Evolutionary conservation across 192 early-diverging fungal species (phyloP), one percentile per base, ranked within the genome.

Genomic region (Jimgerdemannia lactiflua): DNA sequence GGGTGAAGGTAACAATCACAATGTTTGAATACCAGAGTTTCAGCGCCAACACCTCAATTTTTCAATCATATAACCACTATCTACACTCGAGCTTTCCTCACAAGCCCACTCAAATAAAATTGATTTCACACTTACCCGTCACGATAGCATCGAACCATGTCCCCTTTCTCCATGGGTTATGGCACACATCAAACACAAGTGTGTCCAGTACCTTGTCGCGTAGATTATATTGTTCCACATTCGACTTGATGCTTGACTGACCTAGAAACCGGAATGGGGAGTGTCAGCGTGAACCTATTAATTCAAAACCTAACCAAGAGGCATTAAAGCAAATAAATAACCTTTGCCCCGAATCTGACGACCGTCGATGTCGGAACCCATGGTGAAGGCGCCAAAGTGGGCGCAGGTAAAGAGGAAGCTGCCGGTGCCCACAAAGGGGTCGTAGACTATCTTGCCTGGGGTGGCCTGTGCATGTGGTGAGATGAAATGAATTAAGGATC

Each of bases 391-490:
- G 39, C 98, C 98, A 85, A 95, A 98, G 79, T 98, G 94, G 19
- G 98, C 89, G 78, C 95, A 96, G 2, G 95, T 96, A 74, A 99
- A 83, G 64, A 99, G 83, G 70, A 99, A 96, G 66, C 92, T 93
- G 39, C 95, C 97, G 0, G 98, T 99, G 6, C 98, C 98, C 0
- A 97, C 96, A 88, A 98, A 99, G 39, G 98, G 98, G 81, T 99
- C 98, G 69, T 97, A 91, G 4, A 98, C 89, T 3, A 98, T 78
- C 42, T 91, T 86, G 14, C 95, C 95, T 18, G 88, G 85, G 4
- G 80, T 74, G 42, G 84, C 91, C 87, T 89, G 65, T 65, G 14
- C 20, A 20, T 49, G 20, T 42, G n/a, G 54, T 59, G 42, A 20
- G 9, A 42, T 19, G 64, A 14, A 65, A 65, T 19, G 64, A 65